A percentile compares a stretch with the other conserved stretches of the same genome.
Conservation (phyloP, 106 monocot genomes). For the Allium sativum region DNA sequence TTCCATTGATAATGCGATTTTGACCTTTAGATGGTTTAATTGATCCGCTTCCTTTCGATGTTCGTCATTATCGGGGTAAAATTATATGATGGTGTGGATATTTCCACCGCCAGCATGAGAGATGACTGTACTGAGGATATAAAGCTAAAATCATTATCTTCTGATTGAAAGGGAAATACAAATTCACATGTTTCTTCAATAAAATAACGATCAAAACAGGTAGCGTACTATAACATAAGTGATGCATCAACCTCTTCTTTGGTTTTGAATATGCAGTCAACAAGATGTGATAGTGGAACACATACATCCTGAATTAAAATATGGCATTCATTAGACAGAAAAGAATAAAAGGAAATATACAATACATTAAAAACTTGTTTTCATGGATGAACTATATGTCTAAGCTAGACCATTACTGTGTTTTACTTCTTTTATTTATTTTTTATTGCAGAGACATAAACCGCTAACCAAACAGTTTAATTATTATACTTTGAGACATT, state of each 20-base stretch:
- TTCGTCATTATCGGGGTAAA: conserved; percentile 79
- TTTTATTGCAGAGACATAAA: too few species aligned
- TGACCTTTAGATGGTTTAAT: conserved; percentile 84
- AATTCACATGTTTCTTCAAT: too few species aligned
- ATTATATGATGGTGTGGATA: conserved; percentile 82
- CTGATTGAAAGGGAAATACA: not conserved
- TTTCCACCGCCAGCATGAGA: conserved; percentile 99
- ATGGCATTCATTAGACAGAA: too few species aligned
- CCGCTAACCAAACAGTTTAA: too few species aligned
- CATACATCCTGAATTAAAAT: conserved; percentile 97
- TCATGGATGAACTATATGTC: too few species aligned
- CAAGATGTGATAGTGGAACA: conserved; percentile 91
- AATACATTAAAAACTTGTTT: too few species aligned
- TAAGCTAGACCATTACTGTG: too few species aligned
- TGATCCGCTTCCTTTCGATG: conserved; percentile 77
- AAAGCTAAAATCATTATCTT: not conserved
- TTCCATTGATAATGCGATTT: conserved; percentile 92
- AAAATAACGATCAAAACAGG: too few species aligned
- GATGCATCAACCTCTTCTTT: conserved; percentile 80
- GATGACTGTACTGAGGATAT: conserved; percentile 53
- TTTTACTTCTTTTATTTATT: too few species aligned
- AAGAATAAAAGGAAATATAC: too few species aligned
- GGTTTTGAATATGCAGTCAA: conserved; percentile 82
- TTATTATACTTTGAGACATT: too few species aligned
- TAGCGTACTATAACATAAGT: conserved; percentile 58